Conservation (phyloP, 768 basidiomycete genomes). For the Pulveroboletus sp. region DNA sequence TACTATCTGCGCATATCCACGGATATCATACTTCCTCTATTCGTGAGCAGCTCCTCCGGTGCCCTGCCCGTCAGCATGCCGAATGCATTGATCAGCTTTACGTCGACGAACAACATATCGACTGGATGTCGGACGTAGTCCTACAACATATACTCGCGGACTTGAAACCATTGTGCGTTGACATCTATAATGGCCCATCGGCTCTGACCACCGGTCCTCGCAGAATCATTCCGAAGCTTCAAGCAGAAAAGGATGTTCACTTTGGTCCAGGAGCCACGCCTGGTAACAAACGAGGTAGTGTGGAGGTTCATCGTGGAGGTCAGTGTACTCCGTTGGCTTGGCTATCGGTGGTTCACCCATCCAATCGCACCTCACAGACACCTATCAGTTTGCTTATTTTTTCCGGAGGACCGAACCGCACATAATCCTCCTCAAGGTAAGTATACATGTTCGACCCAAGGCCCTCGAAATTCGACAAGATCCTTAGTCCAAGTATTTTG, state of each 20-base stretch:
- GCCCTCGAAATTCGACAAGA: not conserved
- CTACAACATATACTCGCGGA: conserved; percentile 80
- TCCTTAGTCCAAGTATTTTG: conserved; percentile 40
- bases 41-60: conserved; percentile 41
- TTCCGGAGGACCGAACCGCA: conserved; percentile 79
- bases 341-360: conserved; percentile 3
- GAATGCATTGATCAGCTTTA: conserved; percentile 50
- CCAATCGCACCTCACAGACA: conserved; percentile 42
- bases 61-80: conserved; percentile 4
- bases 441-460: not conserved
- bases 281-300: conserved; percentile 59
- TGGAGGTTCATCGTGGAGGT: conserved; percentile 88
- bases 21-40: conserved; percentile 69
- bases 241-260: conserved; percentile 49
- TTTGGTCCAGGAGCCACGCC: conserved; percentile 36
- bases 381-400: conserved; percentile 90
- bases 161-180: conserved; percentile 60
- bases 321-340: not conserved
- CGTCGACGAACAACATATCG: conserved; percentile 80
- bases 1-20: conserved; percentile 81
- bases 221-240: conserved; percentile 65
- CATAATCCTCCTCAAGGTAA: conserved; percentile 78
- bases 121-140: conserved; percentile 85
- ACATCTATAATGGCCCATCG: not conserved
- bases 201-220: not conserved